Percentiles rank a stretch among this genome's conserved stretches.
Conservation (phyloP, 257 asterid genomes). For the Plantago ovata region DNA sequence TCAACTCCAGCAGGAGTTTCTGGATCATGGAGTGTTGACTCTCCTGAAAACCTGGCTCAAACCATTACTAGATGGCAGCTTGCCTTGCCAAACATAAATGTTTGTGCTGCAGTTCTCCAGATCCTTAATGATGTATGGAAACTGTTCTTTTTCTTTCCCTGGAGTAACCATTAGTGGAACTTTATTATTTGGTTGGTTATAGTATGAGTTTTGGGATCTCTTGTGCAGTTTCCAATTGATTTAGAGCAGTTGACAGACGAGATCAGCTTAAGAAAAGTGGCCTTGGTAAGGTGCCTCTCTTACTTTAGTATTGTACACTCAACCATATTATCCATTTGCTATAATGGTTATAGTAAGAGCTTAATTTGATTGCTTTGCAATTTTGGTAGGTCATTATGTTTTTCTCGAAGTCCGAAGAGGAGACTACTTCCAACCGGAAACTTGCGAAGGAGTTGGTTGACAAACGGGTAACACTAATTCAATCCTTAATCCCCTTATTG, state of each 20-base stretch:
- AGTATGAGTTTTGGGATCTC: constrained; percentile 16
- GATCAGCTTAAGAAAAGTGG: constrained; percentile 90
- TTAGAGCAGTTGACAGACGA: constrained; percentile 76
- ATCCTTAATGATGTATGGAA: constrained; percentile 73
- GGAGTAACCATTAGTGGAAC: not conserved
- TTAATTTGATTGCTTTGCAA: constrained; percentile 3
- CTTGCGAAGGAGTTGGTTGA: constrained; percentile 97
- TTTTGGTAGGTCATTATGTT: constrained; percentile 87
- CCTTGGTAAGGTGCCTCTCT: constrained; percentile 73
- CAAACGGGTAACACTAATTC: constrained; percentile 67
- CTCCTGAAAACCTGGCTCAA: constrained; percentile 89
- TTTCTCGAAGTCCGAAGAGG: constrained; percentile 89
- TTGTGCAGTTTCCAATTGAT: constrained; percentile 84
- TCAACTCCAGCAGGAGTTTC: constrained; percentile 91
- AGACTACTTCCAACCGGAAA: constrained; percentile 81
- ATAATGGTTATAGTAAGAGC: constrained; percentile 7
- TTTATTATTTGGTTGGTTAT: constrained; percentile 23
- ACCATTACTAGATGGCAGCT: constrained; percentile 96
- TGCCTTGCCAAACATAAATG: constrained; percentile 86
- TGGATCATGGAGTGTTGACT: constrained; percentile 86
- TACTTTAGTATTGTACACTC: not conserved
- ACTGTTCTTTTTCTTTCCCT: not conserved
- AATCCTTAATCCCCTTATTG: no score
- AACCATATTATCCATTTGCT: not conserved
- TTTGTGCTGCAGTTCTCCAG: constrained; percentile 80